Base-by-base conservation (phyloP, 495 filamentous ascomycete genomes). In the Aspergillus affinis region DNA sequence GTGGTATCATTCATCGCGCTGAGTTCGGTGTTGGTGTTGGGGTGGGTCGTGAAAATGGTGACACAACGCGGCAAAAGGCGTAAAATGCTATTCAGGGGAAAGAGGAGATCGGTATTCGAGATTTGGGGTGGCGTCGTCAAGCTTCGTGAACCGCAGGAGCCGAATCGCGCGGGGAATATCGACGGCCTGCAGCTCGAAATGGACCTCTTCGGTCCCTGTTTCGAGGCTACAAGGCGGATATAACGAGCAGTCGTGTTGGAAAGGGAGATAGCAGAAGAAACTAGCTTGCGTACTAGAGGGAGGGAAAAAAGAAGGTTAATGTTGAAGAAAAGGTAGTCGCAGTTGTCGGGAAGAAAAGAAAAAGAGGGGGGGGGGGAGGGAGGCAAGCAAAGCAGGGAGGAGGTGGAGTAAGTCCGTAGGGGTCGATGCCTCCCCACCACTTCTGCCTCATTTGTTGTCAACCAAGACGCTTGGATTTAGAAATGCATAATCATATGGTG, bases 1-100 rank as follows among this genome's bases (percentile, higher is more conserved):
- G 76, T 77, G 20, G 66, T 69, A 2, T 62, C 61, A 53, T 73
- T 74, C 74, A 77, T 77, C 18, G 61, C 41, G 60, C 45, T 26
- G 50, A 19, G 17, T 48, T 21, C 54, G 44, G 18, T 23, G 23
- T 59, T 46, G 44, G 18, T 23, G 23, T 59, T 46, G 46, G 10
- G 21, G 41, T 41, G 0, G 23, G 27, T 61, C 20, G 27, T 1
- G 12, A 41, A 41, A 41, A 41, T 0, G 4, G 36, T 13, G 15
- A 41, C 15, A 13, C 13, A 10, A 1, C 3, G 36, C 12, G 2
- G 13, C 6, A 41, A 1, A 41, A 41, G 36, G 13, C 13, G 36
- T 17, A 41, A 8, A 15, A 41, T 41, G 36, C 36, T 41, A 10
- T 41, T 15, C 0, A 41, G 27, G 10, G 32, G 29, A 21, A 26